These are phyloP conservation scores for Ophiocordyceps camponoti-rufipedis DNA, from an alignment of 2,329 filamentous ascomycete genomes.

Conservation along the genomic window DNA sequence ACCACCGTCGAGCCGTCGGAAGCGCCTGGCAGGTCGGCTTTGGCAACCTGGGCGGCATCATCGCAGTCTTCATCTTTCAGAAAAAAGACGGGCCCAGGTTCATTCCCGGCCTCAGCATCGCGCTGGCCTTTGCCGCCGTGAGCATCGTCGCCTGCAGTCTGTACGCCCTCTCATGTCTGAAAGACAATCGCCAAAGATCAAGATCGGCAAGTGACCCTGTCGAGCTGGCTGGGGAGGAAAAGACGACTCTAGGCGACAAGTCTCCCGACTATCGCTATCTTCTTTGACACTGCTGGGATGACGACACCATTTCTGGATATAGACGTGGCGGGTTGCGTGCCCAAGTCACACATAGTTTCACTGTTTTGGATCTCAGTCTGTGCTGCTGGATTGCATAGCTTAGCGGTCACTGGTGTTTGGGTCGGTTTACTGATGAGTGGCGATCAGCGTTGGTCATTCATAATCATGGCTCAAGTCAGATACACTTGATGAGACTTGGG, in stretches of 20 bases:
- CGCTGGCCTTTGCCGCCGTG: slow-evolving; percentile 53
- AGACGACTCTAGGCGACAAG: slow-evolving; percentile 40
- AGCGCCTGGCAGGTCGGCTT: slow-evolving; percentile 64
- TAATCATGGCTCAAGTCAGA: neutral
- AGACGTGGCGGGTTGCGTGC: no score
- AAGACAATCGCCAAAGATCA: slow-evolving; percentile 42
- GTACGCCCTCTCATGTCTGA: slow-evolving; percentile 40
- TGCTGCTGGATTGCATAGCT: no score
- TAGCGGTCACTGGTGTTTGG: no score
- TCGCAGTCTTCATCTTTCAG: slow-evolving; percentile 55
- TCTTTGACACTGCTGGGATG: slow-evolving; percentile 14
- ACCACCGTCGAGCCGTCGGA: slow-evolving; percentile 51
- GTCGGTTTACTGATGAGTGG: no score
- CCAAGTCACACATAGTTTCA: no score
- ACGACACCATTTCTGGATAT: neutral
- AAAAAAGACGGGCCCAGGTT: slow-evolving; percentile 49
- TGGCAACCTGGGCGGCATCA: slow-evolving; percentile 64
- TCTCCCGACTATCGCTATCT: slow-evolving; percentile 42
- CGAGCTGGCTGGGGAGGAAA: slow-evolving; percentile 40
- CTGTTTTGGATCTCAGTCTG: no score
- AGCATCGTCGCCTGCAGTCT: slow-evolving; percentile 40
- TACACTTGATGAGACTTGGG: neutral
- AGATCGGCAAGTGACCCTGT: slow-evolving; percentile 21
- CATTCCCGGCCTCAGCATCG: slow-evolving; percentile 58
- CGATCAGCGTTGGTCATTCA: no score